Evolutionary conservation across 768 basidiomycete species (phyloP).

Genomic region (Gymnopilus junonius): DNA sequence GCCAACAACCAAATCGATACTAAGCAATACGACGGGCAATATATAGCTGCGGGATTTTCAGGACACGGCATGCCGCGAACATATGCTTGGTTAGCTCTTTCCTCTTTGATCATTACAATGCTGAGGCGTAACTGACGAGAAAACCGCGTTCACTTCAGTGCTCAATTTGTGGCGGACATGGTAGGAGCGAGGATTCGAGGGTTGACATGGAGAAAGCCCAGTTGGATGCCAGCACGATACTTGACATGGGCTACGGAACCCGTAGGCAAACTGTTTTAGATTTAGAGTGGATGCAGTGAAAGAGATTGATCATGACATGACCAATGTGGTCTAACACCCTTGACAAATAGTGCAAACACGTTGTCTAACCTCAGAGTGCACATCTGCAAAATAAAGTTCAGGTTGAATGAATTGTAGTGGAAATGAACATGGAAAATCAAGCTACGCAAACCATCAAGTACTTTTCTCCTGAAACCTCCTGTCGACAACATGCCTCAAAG

Average conservation of each 20-base stretch:
- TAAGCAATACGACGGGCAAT: constrained; percentile 56
- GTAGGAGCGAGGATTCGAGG: constrained; percentile 9
- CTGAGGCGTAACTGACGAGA: background rate
- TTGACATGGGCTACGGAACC: constrained; percentile 12
- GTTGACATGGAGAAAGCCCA: constrained; percentile 5
- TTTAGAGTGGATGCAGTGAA: no score
- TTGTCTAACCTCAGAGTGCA: no score
- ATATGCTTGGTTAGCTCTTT: constrained; percentile 60
- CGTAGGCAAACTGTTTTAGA: no score
- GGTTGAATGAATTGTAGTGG: no score
- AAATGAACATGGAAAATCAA: no score
- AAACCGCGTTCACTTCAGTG: constrained; percentile 42
- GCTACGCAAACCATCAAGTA: no score
- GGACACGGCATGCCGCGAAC: constrained; percentile 86
- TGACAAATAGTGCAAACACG: no score
- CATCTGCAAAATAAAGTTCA: no score
- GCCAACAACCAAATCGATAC: constrained; percentile 7
- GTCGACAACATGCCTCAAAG: no score
- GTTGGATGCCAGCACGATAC: constrained; percentile 11
- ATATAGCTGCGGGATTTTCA: constrained; percentile 71
- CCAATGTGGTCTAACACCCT: no score
- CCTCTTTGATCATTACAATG: background rate
- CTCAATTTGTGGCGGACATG: constrained; percentile 44
- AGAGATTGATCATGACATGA: no score
- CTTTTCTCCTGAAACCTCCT: no score